Evolutionary conservation across 805 yeast genomes (phyloP), one percentile per base, ranked within the genome.

Genomic region (Danielia reshetovae): DNA sequence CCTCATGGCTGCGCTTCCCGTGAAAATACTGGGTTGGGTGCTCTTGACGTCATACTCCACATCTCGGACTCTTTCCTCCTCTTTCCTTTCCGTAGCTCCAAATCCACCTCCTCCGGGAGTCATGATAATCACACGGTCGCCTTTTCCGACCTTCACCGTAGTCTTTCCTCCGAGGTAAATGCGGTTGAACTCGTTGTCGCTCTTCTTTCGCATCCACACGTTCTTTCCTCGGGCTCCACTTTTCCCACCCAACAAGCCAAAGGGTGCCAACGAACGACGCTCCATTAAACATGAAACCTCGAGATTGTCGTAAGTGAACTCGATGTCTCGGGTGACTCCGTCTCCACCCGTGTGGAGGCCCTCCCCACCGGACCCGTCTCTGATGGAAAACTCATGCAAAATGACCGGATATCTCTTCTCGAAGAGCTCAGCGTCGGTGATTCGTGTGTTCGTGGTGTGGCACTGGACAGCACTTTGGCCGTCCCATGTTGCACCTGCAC

Each of bases 181-280:
- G 15, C 57, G 34, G 10, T 49, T 35, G 10, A 63, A 63, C 23
- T 21, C 37, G 2, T 27, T 35, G 38, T 40, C 40, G 22, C 27
- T 32, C 14, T 54, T 38, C 28, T 47, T 45, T 30, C 55, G 45
- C 29, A 45, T 43, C 72, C 72, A 68, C 19, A 47, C 47, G 45
- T 66, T 60, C 34, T 45, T 48, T 4, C 98, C 98, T 40, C 86
- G 63, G 16, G 57, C 57, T 3, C 94, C 98, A 44, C 77, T 76
- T 19, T 62, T 68, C 21, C 97, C 98, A 1, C 96, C 97, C 15
- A 73, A 60, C 33, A 90, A 57, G 4, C 97, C 98, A 55, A 81
- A 84, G 1, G 97, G 98, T 1, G 89, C 81, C 39, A 76, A 60
- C 2, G 85, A 79, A 49, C 97, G 73, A 54, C 98, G 74, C 55